phyloP scores from a whole-genome alignment of 1,284 basidiomycete species.

The Anthracocystis walkeri region DNA sequence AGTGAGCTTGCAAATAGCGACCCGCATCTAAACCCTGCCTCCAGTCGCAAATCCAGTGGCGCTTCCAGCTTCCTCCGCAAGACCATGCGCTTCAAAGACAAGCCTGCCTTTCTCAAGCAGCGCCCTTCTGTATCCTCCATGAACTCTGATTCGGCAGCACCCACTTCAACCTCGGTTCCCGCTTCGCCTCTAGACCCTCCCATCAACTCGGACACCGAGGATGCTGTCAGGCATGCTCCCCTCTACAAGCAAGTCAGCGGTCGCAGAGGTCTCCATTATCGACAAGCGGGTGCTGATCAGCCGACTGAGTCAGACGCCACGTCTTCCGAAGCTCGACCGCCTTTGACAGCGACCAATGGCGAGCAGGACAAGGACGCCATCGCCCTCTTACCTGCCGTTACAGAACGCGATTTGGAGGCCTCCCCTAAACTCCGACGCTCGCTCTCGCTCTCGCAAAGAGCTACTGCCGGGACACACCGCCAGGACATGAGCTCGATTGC shows the following conservation, averaged over 20 bases:
- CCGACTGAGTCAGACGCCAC: not conserved
- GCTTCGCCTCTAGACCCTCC: constrained; percentile 32
- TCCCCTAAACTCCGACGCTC: constrained; percentile 7
- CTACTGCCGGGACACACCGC: not conserved
- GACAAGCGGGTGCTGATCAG: constrained; percentile 3
- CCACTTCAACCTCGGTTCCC: constrained; percentile 27
- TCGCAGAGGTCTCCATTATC: constrained; percentile 34
- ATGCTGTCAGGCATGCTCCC: constrained; percentile 7
- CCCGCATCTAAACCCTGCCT: not conserved
- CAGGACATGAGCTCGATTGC: constrained; percentile 4
- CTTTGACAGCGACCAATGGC: not conserved
- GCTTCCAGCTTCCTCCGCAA: constrained; percentile 42
- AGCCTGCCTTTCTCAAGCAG: constrained; percentile 29
- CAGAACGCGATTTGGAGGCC: constrained; percentile 24
- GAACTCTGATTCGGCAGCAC: constrained; percentile 24
- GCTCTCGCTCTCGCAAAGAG: not conserved
- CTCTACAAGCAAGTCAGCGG: constrained; percentile 46
- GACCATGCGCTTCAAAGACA: constrained; percentile 49
- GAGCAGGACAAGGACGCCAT: constrained; percentile 2
- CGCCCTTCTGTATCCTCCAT: constrained; percentile 31
- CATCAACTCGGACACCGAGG: constrained; percentile 17
- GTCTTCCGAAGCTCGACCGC: not conserved
- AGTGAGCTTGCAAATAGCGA: constrained; percentile 6
- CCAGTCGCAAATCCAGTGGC: constrained; percentile 25
- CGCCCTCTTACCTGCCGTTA: constrained; percentile 26